Evolutionary conservation across 305 asterid genomes (phyloP), one percentile per base, ranked within the genome.

Genomic region (Euphrasia arctica): DNA sequence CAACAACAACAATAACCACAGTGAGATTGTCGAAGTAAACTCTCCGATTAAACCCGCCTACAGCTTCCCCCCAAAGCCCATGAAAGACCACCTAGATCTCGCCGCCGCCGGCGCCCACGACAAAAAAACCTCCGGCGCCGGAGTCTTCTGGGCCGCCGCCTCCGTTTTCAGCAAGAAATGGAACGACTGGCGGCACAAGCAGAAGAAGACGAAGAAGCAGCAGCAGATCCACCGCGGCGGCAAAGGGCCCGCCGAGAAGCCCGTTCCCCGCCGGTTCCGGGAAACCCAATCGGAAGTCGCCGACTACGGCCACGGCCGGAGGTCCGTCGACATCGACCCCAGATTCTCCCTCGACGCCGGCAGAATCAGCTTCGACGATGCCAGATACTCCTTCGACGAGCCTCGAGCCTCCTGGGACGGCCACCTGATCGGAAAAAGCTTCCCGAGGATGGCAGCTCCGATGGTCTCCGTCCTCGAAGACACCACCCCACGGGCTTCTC

Each of bases 381-480:
- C 95, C 0, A 71, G 99, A 63, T 90, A 88, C 51, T 90, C 99
- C 2, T 82, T 90, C 4, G 99, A 93, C 4, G 95, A 93, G 83
- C 96, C 96, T 32, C 82, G 95, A 28, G 99, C 97, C 62, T 90
- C 97, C 2, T 93, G 97, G 85, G 99, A 93, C 66, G 99, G 95
- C 6, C 56, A 88, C 65, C 62, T 93, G 73, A 76, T 78, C 10
- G 97, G 96, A 0, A 80, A 85, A 75, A 88, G 76, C 59, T 75
- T 86, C 31, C 89, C 89, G 8, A 82, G 90, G 70, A 85, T 81
- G 56, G 43, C 10, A 39, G 89, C 95, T 0, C 95, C 98, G 0
- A 92, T 89, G 97, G 86, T 88, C 36, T 90, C 99, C 32, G 83
- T 93, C 8, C 74, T 82, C 68, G 97, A 93, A 72, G 95, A 93